Percentiles rank a stretch among this genome's conserved stretches.
Conservation (phyloP, 805 yeast species). For the Yamadazyma philogaea region DNA sequence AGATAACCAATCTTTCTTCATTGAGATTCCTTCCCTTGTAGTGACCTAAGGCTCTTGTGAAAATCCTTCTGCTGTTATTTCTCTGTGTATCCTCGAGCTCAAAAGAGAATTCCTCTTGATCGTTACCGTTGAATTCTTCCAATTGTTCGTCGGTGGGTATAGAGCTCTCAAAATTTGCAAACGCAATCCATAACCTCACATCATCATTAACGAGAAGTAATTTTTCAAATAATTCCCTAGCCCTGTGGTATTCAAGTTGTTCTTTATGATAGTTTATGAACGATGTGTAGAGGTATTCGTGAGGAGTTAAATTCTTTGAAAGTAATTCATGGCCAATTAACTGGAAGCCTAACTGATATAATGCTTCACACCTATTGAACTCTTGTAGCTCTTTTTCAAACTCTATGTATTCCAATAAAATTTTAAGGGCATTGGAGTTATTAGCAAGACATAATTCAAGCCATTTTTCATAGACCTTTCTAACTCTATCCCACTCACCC, state of each 20-base stretch:
- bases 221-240: constrained; percentile 48
- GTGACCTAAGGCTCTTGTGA: constrained; percentile 48
- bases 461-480: constrained; percentile 67
- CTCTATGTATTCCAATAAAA: constrained; percentile 48
- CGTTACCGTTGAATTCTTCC: constrained; percentile 40
- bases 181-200: constrained; percentile 51
- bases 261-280: constrained; percentile 62
- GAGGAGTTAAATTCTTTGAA: constrained; percentile 26
- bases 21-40: constrained; percentile 32
- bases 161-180: constrained; percentile 69
- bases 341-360: constrained; percentile 53
- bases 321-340: constrained; percentile 23
- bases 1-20: constrained; percentile 48
- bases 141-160: constrained; percentile 57
- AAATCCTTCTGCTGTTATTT: constrained; percentile 51
- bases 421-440: constrained; percentile 46
- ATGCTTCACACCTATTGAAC: constrained; percentile 58
- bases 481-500: constrained; percentile 77
- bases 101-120: constrained; percentile 47
- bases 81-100: constrained; percentile 50
- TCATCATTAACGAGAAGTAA: constrained; percentile 31
- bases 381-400: constrained; percentile 72
- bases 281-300: constrained; percentile 20
- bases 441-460: constrained; percentile 36
- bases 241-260: constrained; percentile 53